Evolutionary conservation across 2,329 filamentous ascomycete genomes (phyloP).

Genomic region (Botryotinia convoluta): DNA sequence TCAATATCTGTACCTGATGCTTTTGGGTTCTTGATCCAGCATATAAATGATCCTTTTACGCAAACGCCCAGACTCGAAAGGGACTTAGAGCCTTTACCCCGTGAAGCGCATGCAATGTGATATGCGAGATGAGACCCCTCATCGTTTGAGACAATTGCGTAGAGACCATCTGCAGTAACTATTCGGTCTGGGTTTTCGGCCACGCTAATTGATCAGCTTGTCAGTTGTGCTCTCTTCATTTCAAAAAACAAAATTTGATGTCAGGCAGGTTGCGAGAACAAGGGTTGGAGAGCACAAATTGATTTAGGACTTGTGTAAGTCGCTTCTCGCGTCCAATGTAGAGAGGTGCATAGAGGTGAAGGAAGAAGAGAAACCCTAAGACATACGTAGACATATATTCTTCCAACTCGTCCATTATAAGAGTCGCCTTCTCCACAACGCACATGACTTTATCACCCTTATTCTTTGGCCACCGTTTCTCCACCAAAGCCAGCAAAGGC

Average conservation of each 20-base stretch:
- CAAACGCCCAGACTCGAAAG: constrained; percentile 57
- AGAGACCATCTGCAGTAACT: constrained; percentile 78
- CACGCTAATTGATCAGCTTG: not conserved
- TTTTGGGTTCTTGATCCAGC: constrained; percentile 78
- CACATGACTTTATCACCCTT: constrained; percentile 71
- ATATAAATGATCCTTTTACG: constrained; percentile 70
- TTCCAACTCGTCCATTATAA: constrained; percentile 66
- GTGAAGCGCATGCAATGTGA: constrained; percentile 70
- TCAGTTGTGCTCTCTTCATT: not conserved
- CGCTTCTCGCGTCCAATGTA: too few relatives aligned
- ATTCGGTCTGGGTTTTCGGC: too few relatives aligned
- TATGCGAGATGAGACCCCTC: constrained; percentile 76
- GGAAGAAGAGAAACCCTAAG: not conserved
- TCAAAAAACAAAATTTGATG: not conserved
- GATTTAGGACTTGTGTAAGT: not conserved
- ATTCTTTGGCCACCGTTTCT: constrained; percentile 74
- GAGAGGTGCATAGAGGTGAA: not conserved
- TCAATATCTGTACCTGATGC: constrained; percentile 65
- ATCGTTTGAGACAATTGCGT: constrained; percentile 72
- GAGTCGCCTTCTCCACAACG: constrained; percentile 75
- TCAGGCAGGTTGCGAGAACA: not conserved
- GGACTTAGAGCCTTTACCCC: not conserved
- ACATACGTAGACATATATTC: constrained; percentile 61
- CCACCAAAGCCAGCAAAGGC: constrained; percentile 67
- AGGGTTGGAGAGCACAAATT: not conserved